These are phyloP conservation scores for Martensiomyces pterosporus DNA, from an alignment of 192 early-diverging fungal species.

Conservation along the genomic window DNA sequence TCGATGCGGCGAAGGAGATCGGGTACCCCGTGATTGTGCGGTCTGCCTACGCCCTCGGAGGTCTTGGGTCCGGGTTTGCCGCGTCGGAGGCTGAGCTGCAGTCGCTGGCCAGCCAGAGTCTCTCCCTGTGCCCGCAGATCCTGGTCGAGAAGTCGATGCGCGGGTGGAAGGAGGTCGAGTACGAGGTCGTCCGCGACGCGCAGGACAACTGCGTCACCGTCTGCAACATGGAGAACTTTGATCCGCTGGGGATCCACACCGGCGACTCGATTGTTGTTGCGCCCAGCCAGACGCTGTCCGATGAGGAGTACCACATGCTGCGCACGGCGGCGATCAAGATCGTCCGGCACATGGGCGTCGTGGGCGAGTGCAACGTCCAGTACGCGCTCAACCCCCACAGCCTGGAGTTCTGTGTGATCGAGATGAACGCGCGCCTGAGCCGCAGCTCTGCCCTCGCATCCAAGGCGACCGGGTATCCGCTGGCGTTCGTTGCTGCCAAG, in stretches of 20 bases:
- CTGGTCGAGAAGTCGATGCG: conserved; percentile 95
- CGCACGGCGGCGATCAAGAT: conserved; percentile 94
- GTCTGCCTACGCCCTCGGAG: conserved; percentile 90
- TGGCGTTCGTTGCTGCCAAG: conserved; percentile 98
- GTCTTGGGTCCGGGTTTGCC: conserved; percentile 97
- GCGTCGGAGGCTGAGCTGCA: conserved; percentile 66
- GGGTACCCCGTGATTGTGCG: conserved; percentile 94
- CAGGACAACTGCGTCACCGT: conserved; percentile 98
- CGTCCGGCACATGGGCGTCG: conserved; percentile 91
- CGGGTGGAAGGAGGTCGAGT: conserved; percentile 99
- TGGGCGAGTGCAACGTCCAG: conserved; percentile 98
- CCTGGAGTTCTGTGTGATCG: conserved; percentile 90
- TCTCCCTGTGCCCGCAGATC: conserved; percentile 86
- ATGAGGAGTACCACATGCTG: conserved; percentile 96
- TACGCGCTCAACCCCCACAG: conserved; percentile 89
- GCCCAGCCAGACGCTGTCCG: conserved; percentile 91
- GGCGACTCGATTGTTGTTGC: conserved; percentile 99
- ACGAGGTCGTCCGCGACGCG: conserved; percentile 96
- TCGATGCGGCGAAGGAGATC: conserved; percentile 78
- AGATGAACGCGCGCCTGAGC: conserved; percentile 95
- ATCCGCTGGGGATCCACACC: conserved; percentile 96
- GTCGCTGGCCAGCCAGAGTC: conserved; percentile 76
- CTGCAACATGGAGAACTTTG: conserved; percentile 99
- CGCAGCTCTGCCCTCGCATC: conserved; percentile 86
- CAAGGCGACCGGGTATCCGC: conserved; percentile 97